Evolutionary conservation across 768 basidiomycete species (phyloP).

Genomic region (Lentinula edodes): DNA sequence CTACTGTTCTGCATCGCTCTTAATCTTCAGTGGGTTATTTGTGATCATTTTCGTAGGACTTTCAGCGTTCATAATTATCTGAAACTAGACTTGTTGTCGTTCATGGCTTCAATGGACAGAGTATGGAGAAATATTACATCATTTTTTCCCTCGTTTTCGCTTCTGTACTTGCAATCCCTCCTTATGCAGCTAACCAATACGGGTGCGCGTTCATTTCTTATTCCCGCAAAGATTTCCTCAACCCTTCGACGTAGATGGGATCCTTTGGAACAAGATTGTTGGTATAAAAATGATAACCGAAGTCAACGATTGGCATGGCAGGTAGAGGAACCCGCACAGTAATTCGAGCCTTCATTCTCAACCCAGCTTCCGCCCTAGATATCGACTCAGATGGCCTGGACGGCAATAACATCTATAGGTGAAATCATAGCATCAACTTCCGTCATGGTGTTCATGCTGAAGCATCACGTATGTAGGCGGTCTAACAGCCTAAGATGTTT

Average conservation of each 20-base stretch:
- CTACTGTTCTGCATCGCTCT: conserved; percentile 17
- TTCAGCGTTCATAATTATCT: background rate
- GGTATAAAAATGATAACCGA: conserved; percentile 15
- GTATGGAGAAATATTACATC: conserved; percentile 16
- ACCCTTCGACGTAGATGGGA: conserved; percentile 12
- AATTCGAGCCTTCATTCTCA: background rate
- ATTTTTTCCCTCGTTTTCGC: conserved; percentile 9
- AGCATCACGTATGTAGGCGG: conserved; percentile 17
- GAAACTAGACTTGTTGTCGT: conserved; percentile 14
- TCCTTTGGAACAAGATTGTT: conserved; percentile 15
- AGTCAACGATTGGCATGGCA: conserved; percentile 15
- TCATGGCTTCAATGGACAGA: conserved; percentile 12
- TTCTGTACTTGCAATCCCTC: conserved; percentile 12
- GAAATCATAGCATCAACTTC: conserved; percentile 7
- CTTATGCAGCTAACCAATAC: conserved; percentile 17
- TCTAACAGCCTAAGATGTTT: background rate
- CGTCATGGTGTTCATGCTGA: conserved; percentile 12
- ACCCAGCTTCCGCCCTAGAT: conserved; percentile 6
- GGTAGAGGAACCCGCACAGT: conserved; percentile 2
- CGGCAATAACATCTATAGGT: conserved; percentile 10
- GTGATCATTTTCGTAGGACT: background rate
- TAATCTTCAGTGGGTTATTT: conserved; percentile 16
- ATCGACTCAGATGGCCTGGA: conserved; percentile 15
- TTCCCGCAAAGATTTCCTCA: background rate
- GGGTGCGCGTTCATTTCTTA: conserved; percentile 9